Evolutionary conservation across 2,329 filamentous ascomycete species (phyloP), one percentile per base, ranked within the genome.

Genomic region (Thermothelomyces thermophilus): DNA sequence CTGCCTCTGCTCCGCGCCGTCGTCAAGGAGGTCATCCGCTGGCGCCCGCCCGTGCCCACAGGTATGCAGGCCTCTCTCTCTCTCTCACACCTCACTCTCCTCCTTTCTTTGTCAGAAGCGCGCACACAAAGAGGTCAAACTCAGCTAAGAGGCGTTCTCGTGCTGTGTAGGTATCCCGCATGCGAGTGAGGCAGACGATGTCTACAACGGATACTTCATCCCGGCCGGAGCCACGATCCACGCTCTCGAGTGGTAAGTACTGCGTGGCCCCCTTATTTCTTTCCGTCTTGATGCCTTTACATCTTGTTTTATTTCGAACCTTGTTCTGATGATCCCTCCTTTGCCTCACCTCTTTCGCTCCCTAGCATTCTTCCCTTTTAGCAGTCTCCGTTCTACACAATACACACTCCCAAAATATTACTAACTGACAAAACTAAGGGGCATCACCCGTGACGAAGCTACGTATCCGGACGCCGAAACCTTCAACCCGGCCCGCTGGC

Each of bases 31-130:
- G 68, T 70, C 0, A 66, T 78, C 17, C 68, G 77, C n/a, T 79
- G 74, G 73, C 66, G 75, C 45, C 74, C 74, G 24, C 73, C 75
- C 3, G 74, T 78, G 9, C 74, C 75, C 5, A 77, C 75, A 30
- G 73, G 74, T 69, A 53, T 33, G 66, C 6, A 7, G 33, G 13
- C 6, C n/a, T n/a, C n/a, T n/a, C n/a, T n/a, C n/a, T n/a, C n/a
- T n/a, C n/a, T n/a, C n/a, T n/a, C n/a, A n/a, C n/a, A n/a, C n/a
- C n/a, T n/a, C n/a, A n/a, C n/a, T n/a, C n/a, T n/a, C n/a, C n/a
- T n/a, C n/a, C n/a, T n/a, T n/a, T n/a, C n/a, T n/a, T n/a, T n/a
- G n/a, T n/a, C n/a, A n/a, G n/a, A n/a, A n/a, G n/a, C n/a, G n/a
- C n/a, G n/a, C n/a, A n/a, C n/a, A n/a, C n/a, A n/a, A n/a, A n/a